A percentile compares a stretch with the other conserved stretches of the same genome.
Conservation (phyloP, 352 stramenopile genomes). For the Aphanomyces stellatus region DNA sequence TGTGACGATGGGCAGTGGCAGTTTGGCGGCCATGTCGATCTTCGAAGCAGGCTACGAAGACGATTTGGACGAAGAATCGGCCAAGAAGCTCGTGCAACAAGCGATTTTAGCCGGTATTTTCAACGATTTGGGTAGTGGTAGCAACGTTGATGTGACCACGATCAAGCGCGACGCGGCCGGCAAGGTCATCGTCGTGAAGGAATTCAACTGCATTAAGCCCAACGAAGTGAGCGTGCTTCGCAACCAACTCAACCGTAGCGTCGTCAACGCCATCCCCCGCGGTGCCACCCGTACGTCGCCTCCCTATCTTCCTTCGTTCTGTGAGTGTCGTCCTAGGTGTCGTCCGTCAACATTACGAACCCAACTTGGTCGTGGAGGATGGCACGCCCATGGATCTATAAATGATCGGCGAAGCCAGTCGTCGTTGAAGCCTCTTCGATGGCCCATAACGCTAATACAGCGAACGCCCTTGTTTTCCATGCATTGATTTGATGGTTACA, state of each 20-base stretch:
- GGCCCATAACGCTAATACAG: no score
- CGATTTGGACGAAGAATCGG: conserved; percentile 92
- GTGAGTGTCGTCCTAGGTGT: background rate
- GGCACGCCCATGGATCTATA: conserved; percentile 20
- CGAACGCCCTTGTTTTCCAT: no score
- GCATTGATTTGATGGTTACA: no score
- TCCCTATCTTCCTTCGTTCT: background rate
- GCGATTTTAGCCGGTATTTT: conserved; percentile 96
- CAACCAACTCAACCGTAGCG: conserved; percentile 74
- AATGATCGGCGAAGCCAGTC: no score
- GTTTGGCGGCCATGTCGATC: conserved; percentile 96
- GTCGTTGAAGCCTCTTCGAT: background rate
- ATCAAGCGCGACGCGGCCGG: conserved; percentile 86
- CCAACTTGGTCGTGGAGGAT: conserved; percentile 13
- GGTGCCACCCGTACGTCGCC: conserved; percentile 61
- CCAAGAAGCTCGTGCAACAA: conserved; percentile 94
- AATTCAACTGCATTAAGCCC: conserved; percentile 89
- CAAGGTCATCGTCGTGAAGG: conserved; percentile 79
- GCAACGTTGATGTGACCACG: conserved; percentile 94
- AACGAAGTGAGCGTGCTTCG: conserved; percentile 88
- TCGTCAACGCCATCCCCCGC: conserved; percentile 73
- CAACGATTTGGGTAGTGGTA: conserved; percentile 97
- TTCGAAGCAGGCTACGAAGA: conserved; percentile 95
- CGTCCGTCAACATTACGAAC: conserved; percentile 16
- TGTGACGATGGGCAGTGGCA: conserved; percentile 98